Conservation (phyloP, 2,329 filamentous ascomycete genomes). For the Pseudogymnoascus sp. region DNA sequence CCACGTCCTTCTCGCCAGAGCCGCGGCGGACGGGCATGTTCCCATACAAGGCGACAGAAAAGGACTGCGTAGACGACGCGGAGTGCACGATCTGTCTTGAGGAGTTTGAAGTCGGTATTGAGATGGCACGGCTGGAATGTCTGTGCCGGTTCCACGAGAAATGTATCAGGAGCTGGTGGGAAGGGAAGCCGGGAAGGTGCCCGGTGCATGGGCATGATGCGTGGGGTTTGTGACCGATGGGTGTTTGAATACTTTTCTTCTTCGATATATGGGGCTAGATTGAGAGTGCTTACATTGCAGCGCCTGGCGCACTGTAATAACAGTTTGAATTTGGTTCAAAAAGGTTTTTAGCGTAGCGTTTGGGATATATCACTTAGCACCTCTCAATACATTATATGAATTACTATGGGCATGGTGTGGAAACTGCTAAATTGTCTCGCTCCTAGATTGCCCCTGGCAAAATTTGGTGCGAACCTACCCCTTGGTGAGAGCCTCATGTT, state of each 20-base stretch:
- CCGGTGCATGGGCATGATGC: constrained; percentile 52
- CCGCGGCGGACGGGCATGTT: constrained; percentile 51
- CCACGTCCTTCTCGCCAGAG: neutral
- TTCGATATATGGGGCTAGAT: neutral
- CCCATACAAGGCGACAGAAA: constrained; percentile 55
- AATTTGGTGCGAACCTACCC: neutral
- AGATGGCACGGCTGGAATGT: constrained; percentile 59
- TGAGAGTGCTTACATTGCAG: neutral
- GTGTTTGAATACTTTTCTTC: neutral
- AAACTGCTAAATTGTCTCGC: neutral
- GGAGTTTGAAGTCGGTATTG: constrained; percentile 52
- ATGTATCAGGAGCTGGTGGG: constrained; percentile 56
- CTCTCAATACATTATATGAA: neutral
- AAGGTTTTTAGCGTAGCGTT: neutral
- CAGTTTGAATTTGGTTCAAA: neutral
- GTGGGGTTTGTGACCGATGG: neutral
- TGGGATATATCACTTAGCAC: constrained; percentile 1
- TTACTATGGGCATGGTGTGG: neutral
- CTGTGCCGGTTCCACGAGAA: constrained; percentile 54
- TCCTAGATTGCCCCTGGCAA: neutral
- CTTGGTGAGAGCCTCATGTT: neutral
- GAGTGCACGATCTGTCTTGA: constrained; percentile 62
- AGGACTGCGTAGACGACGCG: constrained; percentile 58
- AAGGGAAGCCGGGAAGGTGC: constrained; percentile 52
- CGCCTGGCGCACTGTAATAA: neutral